A percentile compares a stretch with the other conserved stretches of the same genome.
phyloP scores from a whole-genome alignment of 2,329 filamentous ascomycete genomes.

The Pseudogymnoascus sp. region DNA sequence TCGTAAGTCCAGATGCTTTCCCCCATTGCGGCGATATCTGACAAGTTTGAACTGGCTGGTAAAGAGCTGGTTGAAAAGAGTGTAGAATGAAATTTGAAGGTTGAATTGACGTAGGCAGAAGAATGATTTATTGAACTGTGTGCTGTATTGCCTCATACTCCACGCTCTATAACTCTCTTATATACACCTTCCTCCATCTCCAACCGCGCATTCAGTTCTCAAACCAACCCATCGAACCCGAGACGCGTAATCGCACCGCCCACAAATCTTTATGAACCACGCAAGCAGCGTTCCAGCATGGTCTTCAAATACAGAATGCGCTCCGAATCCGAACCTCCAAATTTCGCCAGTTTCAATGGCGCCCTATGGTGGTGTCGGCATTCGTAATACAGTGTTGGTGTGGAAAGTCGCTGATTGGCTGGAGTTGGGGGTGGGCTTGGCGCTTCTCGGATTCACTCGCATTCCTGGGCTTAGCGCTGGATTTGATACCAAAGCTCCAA shows the following conservation, averaged over 20 bases:
- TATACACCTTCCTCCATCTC: slow-evolving; percentile 4
- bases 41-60: not conserved
- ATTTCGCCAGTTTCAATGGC: not conserved
- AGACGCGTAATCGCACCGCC: slow-evolving; percentile 2
- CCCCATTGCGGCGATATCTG: not conserved
- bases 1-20: slow-evolving; percentile 37
- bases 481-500: not conserved
- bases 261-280: not conserved
- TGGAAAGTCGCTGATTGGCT: not conserved
- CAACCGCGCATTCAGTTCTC: not conserved
- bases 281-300: not conserved
- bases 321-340: not conserved
- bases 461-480: not conserved
- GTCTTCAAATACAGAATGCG: slow-evolving; percentile 4
- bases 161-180: not conserved
- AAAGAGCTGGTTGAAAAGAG: not conserved
- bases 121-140: not conserved
- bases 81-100: not conserved
- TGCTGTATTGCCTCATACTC: not conserved
- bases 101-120: not conserved
- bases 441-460: not conserved
- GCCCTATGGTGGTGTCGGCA: not conserved
- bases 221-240: not conserved
- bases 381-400: not conserved
- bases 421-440: not conserved